Evolutionary conservation across 352 stramenopile species (phyloP), one percentile per base, ranked within the genome.

Genomic region (Globisporangium canariense): DNA sequence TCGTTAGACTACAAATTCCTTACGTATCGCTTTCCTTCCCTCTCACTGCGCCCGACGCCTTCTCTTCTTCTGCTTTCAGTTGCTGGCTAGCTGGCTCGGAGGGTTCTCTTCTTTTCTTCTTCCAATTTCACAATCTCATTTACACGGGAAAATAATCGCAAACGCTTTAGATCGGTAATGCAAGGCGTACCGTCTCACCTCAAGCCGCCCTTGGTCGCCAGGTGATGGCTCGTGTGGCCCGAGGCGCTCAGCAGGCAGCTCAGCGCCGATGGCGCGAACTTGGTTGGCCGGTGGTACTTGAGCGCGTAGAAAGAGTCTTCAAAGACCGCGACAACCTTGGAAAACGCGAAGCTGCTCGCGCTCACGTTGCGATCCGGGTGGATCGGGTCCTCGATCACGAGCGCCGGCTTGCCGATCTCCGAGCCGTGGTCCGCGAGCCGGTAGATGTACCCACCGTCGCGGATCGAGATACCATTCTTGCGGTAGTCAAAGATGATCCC

Each of bases 311-410:
- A 96, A 36, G 86, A 85, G 65, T 96, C 87, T 56, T 96, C 87
- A 60, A 94, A 94, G 46, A 93, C 66, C 0, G 85, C 79, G 8
- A 96, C 86, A 25, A 96, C 86, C 54, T 91, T 91, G 51, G 81
- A 81, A 58, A 93, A 94, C 18, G 85, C 85, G 66, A 92, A 96
- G 70, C 83, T 96, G 57, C 83, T 89, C n/a, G 87, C 85, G 47
- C 85, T 90, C 7, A 96, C 87, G 40, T 96, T 96, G 62, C 86
- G 82, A 56, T 94, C 85, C 4, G 87, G 86, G 58, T 96, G 79
- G 62, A 96, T 94, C n/a, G 87, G 85, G 64, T 94, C 87, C 53
- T 96, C 85, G n/a, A 96, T 90, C 62, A 96, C 86, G n/a, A 96
- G 70, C 43, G 77, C 73, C 30, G 81, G 81, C 65, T 93, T 90